Base-by-base conservation (phyloP, 179 eudicot species). In the Heliamphora pulchella region DNA sequence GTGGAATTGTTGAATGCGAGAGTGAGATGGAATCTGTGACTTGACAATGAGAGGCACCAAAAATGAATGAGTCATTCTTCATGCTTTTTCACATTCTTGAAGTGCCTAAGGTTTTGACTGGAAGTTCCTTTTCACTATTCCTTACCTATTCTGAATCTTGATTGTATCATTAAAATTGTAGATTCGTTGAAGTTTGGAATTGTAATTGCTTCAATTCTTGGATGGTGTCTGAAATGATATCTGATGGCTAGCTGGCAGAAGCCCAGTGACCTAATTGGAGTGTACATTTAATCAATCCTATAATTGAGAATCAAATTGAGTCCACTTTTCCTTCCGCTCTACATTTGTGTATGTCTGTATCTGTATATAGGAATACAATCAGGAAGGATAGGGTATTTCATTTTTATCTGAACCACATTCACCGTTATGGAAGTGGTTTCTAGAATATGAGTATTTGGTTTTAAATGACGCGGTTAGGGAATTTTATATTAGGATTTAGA, bases 1-100 rank as follows among this genome's bases (percentile, higher is more conserved):
- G 41, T n/a, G 53, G 74, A 53, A 55, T 43, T 14, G 31, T 20
- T 54, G 65, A 66, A 78, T 51, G 59, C 3, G 44, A 77, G 39
- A 59, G 14, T 77, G 80, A 64, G 47, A 77, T 22, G 18, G 57
- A 77, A 77, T 46, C 22, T 22, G 72, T 77, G 71, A 61, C 57
- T 78, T 51, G 17, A 78, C 48, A 78, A 31, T 4, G 15, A 64
- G 22, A 14, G 61, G 47, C 71, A 8, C 55, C 54, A 20, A 62
- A 46, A 76, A 10, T 62, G 58, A 14, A 22, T 50, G 48, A n/a
- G 46, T 74, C 2, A 14, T 53, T 69, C 22, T 55, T 22, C n/a
- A 17, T 80, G 57, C 69, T 39, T 67, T 73, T 14, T 57, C 80
- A 81, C 69, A 3, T 18, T 65, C 14, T 74, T 20, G 3, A 44